A percentile compares a stretch with the other conserved stretches of the same genome.
Conservation (phyloP, 1,284 basidiomycete species). For the Heterobasidion irregulare region DNA sequence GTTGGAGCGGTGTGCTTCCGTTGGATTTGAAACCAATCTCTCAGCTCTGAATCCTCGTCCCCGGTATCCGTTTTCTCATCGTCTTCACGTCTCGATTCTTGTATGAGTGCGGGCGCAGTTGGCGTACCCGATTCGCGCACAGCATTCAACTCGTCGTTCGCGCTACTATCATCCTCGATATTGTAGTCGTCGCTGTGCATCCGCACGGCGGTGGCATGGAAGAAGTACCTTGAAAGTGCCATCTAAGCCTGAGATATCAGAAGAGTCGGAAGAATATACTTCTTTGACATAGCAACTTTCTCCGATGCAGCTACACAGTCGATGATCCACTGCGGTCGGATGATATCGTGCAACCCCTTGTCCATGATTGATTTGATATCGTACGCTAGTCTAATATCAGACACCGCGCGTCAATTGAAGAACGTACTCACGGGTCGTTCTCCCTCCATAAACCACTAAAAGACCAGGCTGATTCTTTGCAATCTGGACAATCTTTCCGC, state of each 20-base stretch:
- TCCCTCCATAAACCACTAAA: conserved; percentile 62
- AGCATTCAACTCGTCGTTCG: conserved; percentile 18
- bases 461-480: conserved; percentile 37
- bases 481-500: conserved; percentile 67
- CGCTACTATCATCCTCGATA: conserved; percentile 25
- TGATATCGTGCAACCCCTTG: conserved; percentile 58
- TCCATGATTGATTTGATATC: conserved; percentile 58
- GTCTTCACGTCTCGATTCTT: conserved; percentile 1
- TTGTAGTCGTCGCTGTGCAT: conserved; percentile 23
- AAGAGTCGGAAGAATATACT: conserved; percentile 31
- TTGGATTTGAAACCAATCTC: conserved; percentile 58
- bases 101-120: too few species aligned
- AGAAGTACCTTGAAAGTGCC: conserved; percentile 52
- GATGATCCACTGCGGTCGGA: conserved; percentile 74
- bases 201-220: conserved; percentile 47
- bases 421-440: conserved; percentile 41
- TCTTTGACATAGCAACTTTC: conserved; percentile 51
- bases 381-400: conserved; percentile 38
- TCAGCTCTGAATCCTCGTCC: conserved; percentile 12
- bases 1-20: conserved; percentile 12
- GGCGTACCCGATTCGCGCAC: too few species aligned
- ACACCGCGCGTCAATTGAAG: background rate
- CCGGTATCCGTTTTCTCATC: conserved; percentile 11
- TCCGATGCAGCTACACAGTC: conserved; percentile 62
- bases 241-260: background rate